Evolutionary conservation across 768 basidiomycete genomes (phyloP).

Genomic region (Panellus pusillus): DNA sequence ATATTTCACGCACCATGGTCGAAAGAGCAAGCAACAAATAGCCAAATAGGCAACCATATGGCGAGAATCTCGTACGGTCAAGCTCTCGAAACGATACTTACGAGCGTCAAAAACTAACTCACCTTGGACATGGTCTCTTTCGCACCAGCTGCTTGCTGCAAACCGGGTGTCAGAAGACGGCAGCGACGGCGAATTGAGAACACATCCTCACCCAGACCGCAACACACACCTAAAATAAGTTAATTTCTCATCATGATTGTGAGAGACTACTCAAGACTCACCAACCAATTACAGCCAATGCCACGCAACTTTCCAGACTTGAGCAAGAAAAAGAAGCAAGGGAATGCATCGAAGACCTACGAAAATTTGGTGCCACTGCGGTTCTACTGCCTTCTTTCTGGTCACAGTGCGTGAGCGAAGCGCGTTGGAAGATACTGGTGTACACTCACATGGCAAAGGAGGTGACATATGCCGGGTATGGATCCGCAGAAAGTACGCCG

Average conservation of each 20-base stretch:
- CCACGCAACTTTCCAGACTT: constrained; percentile 37
- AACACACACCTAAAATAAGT: constrained; percentile 44
- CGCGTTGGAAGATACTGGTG: background rate
- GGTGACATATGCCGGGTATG: constrained; percentile 55
- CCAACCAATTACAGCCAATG: constrained; percentile 75
- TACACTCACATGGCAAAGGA: constrained; percentile 57
- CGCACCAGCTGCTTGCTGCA: constrained; percentile 68
- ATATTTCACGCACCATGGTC: constrained; percentile 56
- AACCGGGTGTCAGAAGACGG: background rate
- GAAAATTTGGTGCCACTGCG: constrained; percentile 73
- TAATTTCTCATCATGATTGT: too few species aligned
- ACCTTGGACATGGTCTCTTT: constrained; percentile 71
- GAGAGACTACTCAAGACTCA: too few species aligned
- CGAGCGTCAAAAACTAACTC: background rate
- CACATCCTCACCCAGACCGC: constrained; percentile 63
- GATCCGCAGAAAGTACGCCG: constrained; percentile 57
- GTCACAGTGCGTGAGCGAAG: background rate
- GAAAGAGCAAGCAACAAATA: constrained; percentile 69
- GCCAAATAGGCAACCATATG: constrained; percentile 76
- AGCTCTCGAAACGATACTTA: background rate
- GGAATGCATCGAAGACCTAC: constrained; percentile 25
- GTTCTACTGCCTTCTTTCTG: constrained; percentile 64
- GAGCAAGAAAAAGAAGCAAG: too few species aligned
- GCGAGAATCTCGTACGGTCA: constrained; percentile 47
- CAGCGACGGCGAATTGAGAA: background rate